Conservation (phyloP, 345 rosid species). For the Eucalyptus melliodora region DNA sequence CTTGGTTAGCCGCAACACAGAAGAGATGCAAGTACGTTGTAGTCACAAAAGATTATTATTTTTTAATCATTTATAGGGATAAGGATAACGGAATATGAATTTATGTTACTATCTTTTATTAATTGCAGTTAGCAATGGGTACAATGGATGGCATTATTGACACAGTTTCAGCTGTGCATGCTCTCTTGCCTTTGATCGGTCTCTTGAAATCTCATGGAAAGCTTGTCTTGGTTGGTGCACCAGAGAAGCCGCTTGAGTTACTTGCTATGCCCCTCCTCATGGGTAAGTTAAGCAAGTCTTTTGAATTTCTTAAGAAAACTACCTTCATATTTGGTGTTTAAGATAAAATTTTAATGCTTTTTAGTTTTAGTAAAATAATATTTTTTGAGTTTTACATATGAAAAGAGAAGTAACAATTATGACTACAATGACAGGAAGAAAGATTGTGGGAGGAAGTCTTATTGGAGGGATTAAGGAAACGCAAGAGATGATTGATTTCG, state of each 20-base stretch:
- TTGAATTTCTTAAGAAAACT: background rate
- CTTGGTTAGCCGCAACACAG: slow-evolving; percentile 17
- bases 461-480: slow-evolving; percentile 22
- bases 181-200: slow-evolving; percentile 25
- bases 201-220: slow-evolving; percentile 40
- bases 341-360: background rate
- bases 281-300: slow-evolving; percentile 2
- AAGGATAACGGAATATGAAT: background rate
- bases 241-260: slow-evolving; percentile 30
- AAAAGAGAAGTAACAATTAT: background rate
- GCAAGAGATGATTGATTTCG: slow-evolving; percentile 15
- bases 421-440: slow-evolving; percentile 1
- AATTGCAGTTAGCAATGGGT: background rate
- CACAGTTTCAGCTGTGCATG: slow-evolving; percentile 36
- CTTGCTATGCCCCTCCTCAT: slow-evolving; percentile 4
- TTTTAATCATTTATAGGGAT: background rate
- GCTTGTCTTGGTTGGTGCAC: slow-evolving; percentile 39
- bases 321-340: background rate
- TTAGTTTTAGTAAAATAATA: background rate
- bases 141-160: slow-evolving; percentile 51
- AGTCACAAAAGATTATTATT: background rate
- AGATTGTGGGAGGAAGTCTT: background rate
- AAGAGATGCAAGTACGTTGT: slow-evolving; percentile 13
- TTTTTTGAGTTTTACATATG: background rate
- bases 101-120: background rate